phyloP scores from a whole-genome alignment of 2,329 filamentous ascomycete species.

The Saccharata proteae region DNA sequence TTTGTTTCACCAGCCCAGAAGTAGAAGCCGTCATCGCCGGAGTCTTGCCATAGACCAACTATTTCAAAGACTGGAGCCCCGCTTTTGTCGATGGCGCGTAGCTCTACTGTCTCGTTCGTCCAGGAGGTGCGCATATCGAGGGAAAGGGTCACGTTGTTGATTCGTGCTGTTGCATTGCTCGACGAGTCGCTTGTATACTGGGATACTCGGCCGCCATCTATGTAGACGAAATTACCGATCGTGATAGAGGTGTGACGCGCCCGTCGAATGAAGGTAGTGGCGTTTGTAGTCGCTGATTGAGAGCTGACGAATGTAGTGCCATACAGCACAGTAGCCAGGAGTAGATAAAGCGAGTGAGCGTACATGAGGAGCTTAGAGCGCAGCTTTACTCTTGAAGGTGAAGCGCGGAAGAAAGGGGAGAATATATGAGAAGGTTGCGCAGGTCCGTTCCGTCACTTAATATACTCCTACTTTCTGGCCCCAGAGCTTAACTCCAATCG shows the following conservation, averaged over 20 bases:
- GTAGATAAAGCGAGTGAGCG: too few species aligned
- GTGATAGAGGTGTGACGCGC: not conserved
- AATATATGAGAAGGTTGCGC: too few species aligned
- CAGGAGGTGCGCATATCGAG: constrained; percentile 4
- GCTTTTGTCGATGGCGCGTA: not conserved
- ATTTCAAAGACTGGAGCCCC: not conserved
- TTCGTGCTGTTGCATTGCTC: not conserved
- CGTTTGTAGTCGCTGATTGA: too few species aligned
- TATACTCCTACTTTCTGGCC: too few species aligned
- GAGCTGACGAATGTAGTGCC: too few species aligned
- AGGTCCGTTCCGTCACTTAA: too few species aligned
- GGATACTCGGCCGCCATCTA: constrained; percentile 1
- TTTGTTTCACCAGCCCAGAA: constrained; percentile 3
- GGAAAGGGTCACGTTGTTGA: constrained; percentile 1
- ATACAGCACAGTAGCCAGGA: too few species aligned
- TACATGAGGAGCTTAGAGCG: too few species aligned
- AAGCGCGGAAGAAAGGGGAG: too few species aligned
- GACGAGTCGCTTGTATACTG: not conserved
- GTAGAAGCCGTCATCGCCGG: constrained; percentile 1
- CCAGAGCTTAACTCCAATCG: too few species aligned
- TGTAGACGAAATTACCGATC: constrained; percentile 1
- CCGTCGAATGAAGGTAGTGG: not conserved
- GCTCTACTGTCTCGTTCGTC: constrained; percentile 1
- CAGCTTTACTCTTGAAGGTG: too few species aligned
- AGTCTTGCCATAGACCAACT: constrained; percentile 1